Evolutionary conservation across 1,139 yeast genomes (phyloP), one percentile per base, ranked within the genome.

Genomic region (Hyphopichia pseudoburtonii): DNA sequence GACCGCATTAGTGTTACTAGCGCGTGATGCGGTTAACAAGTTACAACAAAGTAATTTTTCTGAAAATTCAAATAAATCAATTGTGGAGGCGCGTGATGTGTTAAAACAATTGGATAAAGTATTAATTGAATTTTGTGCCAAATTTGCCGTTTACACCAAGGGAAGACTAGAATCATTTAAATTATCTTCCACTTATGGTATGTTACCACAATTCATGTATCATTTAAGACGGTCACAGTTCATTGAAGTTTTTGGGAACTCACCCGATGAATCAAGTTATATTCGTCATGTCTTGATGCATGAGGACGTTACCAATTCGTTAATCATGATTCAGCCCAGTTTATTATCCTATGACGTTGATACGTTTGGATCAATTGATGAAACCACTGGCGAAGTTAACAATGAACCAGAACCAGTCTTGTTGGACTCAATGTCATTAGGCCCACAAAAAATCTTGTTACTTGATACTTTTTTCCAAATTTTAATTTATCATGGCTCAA

Each of bases 31-130:
- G 1, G 60, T 80, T 11, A 57, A 63, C 47, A 74, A 72, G 46
- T 61, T 78, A 25, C 73, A 68, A 35, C 45, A 45, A n/a, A 38
- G 51, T 1, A 42, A 47, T 17, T 46, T 48, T 6, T 23, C 33
- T 21, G 65, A 61, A 38, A 63, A 64, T 17, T 60, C 64, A 19
- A 63, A 66, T 28, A 57, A 66, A 8, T 54, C 57, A n/a, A 60
- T 65, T 18, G 86, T 82, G 45, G 86, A 78, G 43, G 80, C 84
- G 24, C 71, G 79, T 9, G 95, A 86, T 52, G 78, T 90, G 17
- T 66, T 86, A 42, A 80, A 95, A 63, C 86, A 94, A 82, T 78
- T 89, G 41, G 97, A 92, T 62, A 80, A 94, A 53, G 76, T 83
- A 56, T 70, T 90, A 48, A 85, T 92, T 47, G 85, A 89, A 46